Conservation (phyloP, 2,329 filamentous ascomycete species). For the Cladophialophora carrionii region DNA sequence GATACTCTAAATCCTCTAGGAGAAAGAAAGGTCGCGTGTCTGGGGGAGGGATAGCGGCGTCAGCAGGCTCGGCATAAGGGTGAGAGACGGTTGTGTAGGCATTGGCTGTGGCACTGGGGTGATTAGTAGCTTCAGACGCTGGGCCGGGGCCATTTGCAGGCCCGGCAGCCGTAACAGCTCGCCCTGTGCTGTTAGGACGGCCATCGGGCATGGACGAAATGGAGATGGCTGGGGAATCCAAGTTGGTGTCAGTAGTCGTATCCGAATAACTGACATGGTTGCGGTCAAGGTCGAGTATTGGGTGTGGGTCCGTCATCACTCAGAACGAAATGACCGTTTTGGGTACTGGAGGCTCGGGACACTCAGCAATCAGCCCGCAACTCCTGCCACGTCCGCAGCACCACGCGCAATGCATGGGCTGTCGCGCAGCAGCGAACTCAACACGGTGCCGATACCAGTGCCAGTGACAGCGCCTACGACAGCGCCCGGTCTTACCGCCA, state of each 20-base stretch:
- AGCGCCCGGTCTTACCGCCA: slow-evolving; percentile 12
- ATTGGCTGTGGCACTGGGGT: slow-evolving; percentile 20
- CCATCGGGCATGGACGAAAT: slow-evolving; percentile 30
- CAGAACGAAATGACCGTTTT: slow-evolving; percentile 24
- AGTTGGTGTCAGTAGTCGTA: slow-evolving; percentile 26
- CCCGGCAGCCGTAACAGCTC: slow-evolving; percentile 2
- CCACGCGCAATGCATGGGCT: slow-evolving; percentile 13
- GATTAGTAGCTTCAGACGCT: slow-evolving; percentile 32
- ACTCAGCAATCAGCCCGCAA: slow-evolving; percentile 20
- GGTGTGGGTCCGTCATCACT: slow-evolving; percentile 36
- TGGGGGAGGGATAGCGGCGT: slow-evolving; percentile 35
- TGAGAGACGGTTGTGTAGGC: slow-evolving; percentile 24
- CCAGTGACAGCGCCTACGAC: slow-evolving; percentile 2
- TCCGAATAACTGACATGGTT: slow-evolving; percentile 30
- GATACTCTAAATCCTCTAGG: slow-evolving; percentile 24
- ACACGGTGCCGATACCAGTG: slow-evolving; percentile 9
- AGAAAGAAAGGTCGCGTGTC: slow-evolving; percentile 32
- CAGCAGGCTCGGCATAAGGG: slow-evolving; percentile 33
- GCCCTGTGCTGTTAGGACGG: slow-evolving; percentile 21
- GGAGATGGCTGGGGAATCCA: slow-evolving; percentile 36
- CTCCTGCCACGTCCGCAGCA: slow-evolving; percentile 14
- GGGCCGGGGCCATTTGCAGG: slow-evolving; percentile 15
- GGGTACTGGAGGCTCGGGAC: slow-evolving; percentile 14
- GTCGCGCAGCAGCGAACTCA: not conserved
- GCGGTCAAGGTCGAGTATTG: slow-evolving; percentile 27